A percentile compares a stretch with the other conserved stretches of the same genome.
Evolutionary conservation across 192 early-diverging fungal species (phyloP).

Genomic region (Coemansia reversa): DNA sequence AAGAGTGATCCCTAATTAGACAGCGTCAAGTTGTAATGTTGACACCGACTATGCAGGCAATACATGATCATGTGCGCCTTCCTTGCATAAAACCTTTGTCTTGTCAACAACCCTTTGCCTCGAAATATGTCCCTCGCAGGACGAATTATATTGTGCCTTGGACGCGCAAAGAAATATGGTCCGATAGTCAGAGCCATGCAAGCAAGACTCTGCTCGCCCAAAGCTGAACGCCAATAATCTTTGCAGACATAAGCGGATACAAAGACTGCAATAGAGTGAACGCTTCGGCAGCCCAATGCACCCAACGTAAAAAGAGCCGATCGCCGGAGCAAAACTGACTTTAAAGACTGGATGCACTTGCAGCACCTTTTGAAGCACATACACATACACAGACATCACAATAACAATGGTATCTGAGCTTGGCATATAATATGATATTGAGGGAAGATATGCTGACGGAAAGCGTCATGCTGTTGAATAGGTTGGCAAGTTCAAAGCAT

Average conservation of each 20-base stretch:
- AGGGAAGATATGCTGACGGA: not conserved
- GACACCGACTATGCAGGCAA: constrained; percentile 8
- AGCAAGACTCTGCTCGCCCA: not conserved
- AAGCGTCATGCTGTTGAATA: not conserved
- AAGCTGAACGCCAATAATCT: not conserved
- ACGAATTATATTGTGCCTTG: not conserved
- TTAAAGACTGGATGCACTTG: not conserved
- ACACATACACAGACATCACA: not conserved
- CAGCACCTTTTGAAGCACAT: not conserved
- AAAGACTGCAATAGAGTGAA: not conserved
- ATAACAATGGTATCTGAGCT: not conserved
- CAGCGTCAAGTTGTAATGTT: not conserved
- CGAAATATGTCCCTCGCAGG: not conserved
- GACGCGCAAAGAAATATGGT: not conserved
- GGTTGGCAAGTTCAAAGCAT: not conserved
- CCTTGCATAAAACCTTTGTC: constrained; percentile 6
- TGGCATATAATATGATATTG: not conserved
- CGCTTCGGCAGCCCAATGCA: not conserved
- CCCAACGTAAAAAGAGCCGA: not conserved
- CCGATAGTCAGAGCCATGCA: not conserved
- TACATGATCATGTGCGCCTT: constrained; percentile 3
- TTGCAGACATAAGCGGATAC: not conserved
- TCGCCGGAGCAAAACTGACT: not conserved
- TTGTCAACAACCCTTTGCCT: not conserved
- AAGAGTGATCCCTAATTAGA: not conserved